A percentile compares a stretch with the other conserved stretches of the same genome.
Evolutionary conservation across 441 rosid genomes (phyloP).

Genomic region (Jatropha multifida): DNA sequence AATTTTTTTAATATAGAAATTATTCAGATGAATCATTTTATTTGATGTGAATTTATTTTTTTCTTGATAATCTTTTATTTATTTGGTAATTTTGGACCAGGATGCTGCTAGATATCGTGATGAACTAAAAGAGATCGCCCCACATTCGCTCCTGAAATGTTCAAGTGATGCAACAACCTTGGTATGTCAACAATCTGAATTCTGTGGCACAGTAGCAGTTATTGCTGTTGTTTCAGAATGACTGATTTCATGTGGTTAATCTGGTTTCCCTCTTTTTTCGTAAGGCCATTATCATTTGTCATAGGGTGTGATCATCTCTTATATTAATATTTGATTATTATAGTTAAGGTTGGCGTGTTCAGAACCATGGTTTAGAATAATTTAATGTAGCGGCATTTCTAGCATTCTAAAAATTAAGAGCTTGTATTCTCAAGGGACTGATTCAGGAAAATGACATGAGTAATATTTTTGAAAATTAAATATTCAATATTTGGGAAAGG

Average conservation of each 20-base stretch:
- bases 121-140: conserved; percentile 60
- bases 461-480: not conserved
- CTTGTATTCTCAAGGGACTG: not conserved
- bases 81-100: conserved; percentile 31
- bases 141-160: conserved; percentile 57
- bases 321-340: not conserved
- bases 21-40: not conserved
- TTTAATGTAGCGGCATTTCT: not conserved
- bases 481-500: not conserved
- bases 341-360: not conserved
- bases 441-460: not conserved
- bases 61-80: conserved; percentile 3
- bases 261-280: not conserved
- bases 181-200: conserved; percentile 42
- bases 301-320: not conserved
- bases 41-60: not conserved
- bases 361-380: not conserved
- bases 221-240: not conserved
- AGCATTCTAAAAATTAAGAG: not conserved
- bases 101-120: conserved; percentile 63
- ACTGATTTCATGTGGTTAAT: not conserved
- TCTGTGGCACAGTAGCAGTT: not conserved
- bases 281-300: not conserved
- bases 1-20: not conserved
- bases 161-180: conserved; percentile 70